phyloP scores from a whole-genome alignment of 2,329 filamentous ascomycete genomes.

The Trichoderma semiorbis region DNA sequence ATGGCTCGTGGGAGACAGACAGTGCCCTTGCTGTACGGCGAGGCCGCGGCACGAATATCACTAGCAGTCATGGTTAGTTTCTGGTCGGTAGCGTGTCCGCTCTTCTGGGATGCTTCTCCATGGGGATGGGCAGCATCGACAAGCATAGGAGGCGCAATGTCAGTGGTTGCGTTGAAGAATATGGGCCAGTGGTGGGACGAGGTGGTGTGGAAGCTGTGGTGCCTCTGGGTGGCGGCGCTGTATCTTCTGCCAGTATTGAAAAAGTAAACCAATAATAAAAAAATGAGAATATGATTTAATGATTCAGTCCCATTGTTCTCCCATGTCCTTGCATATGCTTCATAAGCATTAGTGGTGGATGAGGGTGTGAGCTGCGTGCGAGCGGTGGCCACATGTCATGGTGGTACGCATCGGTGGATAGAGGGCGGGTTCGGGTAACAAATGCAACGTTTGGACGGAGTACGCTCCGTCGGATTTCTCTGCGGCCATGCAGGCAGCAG shows the following conservation, averaged over 20 bases:
- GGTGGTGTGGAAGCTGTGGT: conserved; percentile 28
- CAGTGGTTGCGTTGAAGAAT: conserved; percentile 17
- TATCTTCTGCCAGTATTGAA: conserved; percentile 21
- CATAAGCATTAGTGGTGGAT: background rate
- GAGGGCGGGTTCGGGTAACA: background rate
- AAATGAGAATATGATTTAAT: background rate
- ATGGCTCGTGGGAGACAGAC: conserved; percentile 26
- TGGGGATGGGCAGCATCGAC: conserved; percentile 13
- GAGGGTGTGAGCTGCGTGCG: background rate
- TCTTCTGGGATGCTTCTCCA: conserved; percentile 15
- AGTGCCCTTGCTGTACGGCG: conserved; percentile 28
- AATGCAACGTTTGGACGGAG: background rate
- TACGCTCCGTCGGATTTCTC: background rate
- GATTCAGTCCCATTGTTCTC: background rate
- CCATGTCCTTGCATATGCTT: background rate
- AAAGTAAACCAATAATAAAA: background rate
- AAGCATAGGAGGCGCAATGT: conserved; percentile 17
- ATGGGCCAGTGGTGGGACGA: conserved; percentile 23
- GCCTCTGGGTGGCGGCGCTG: conserved; percentile 24
- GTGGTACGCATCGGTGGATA: background rate
- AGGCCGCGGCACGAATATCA: conserved; percentile 20
- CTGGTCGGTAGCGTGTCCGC: conserved; percentile 20
- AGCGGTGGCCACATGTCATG: background rate
- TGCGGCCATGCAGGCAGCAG: background rate
- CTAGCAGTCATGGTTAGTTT: conserved; percentile 22